Evolutionary conservation across 805 yeast genomes (phyloP), one percentile per base, ranked within the genome.

Genomic region (Candida easanensis): DNA sequence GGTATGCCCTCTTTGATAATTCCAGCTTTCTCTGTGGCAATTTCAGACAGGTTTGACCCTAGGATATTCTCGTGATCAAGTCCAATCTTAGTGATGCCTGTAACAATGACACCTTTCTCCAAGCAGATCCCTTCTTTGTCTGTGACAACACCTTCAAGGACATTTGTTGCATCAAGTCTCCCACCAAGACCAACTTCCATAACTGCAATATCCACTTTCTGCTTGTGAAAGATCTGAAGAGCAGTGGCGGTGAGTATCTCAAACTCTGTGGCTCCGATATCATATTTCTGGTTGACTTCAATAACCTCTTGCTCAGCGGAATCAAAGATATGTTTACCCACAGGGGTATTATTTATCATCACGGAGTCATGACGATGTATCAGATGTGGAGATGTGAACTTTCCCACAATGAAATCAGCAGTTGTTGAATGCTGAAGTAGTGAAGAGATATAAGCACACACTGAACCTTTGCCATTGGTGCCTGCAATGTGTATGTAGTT

Each of bases 171-270:
- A 63, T 91, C 99, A 11, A 80, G 60, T 33, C 85, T 63, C 0
- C 99, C 99, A 2, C 99, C 99, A 6, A 93, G 67, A 0, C 99
- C 99, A 4, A 89, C 97, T 62, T 91, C 99, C n/a, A 91, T 64
- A 1, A 91, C 79, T 0, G 96, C 97, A 42, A 84, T 65, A 19
- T 83, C 80, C 5, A 89, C 84, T 1, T 72, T 62, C 33, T 70
- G 69, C 10, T 73, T 56, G 30, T 71, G 70, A 61, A 93, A 93
- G 19, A 88, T 76, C 52, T 83, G 77, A 53, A 88, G 80, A 1
- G 97, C 98, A 0, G 85, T 79, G 18, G 89, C 91, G 0, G 98
- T 88, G 36, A 88, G 67, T 5, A 86, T 55, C 60, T 91, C 99
- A 62, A 91, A 91, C 60, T 88, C 96, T 0, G 97, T 84, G 39